Evolutionary conservation across 768 basidiomycete genomes (phyloP), one percentile per base, ranked within the genome.

Genomic region (Suillus plorans): DNA sequence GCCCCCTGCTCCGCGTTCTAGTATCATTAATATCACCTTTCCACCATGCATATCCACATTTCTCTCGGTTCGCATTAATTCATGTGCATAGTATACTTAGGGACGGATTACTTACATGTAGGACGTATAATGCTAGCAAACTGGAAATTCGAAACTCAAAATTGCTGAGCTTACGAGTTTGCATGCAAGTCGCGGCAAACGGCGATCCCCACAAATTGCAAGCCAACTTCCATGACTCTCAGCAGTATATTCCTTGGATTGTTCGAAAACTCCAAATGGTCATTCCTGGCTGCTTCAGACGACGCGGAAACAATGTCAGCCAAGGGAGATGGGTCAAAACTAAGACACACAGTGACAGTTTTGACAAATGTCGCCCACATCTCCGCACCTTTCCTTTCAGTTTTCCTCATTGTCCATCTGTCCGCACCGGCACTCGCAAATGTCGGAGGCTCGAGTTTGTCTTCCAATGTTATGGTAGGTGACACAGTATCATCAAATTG

Each of bases 381-480:
- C 8, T 86, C 91, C 0, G 82, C 91, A 3, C 89, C 94, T 9
- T 91, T 95, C 71, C 88, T 95, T 45, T 79, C 86, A 12, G 87
- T 87, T 0, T 95, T 95, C 70, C 78, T 94, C 10, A 1, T 76
- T 0, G 83, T 95, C n/a, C 94, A 96, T 71, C 80, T 96, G 14
- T 82, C 88, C 1, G 89, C 92, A 2, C 94, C 94, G 3, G 77
- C 84, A 2, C 75, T 89, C 3, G 92, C 92, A 4, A 89, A 82
- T 63, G 50, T 93, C 0, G 93, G 90, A 5, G 92, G 92, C 0
- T 84, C 89, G 1, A 79, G 78, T 12, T 72, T 87, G 18, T 82
- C 92, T 9, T 93, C 91, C 5, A 86, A 86, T 71, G 84, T 86
- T 55, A 89, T 95, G 91, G 94, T 92, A 64, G 64, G 86, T 76